phyloP scores from a whole-genome alignment of 495 filamentous ascomycete species.

The Penicillium taxi region DNA sequence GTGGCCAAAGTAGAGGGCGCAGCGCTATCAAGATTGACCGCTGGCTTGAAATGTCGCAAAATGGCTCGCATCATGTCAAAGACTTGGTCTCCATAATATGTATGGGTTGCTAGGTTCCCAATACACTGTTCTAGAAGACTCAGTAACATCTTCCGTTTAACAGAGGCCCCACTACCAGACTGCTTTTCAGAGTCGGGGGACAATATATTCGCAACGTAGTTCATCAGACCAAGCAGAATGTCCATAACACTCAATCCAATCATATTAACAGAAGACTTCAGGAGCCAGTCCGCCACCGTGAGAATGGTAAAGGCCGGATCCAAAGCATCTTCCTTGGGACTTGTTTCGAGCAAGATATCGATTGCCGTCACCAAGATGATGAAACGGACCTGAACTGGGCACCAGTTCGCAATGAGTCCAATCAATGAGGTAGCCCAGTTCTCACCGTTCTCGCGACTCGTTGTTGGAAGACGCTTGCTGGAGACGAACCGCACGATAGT shows the following conservation, averaged over 20 bases:
- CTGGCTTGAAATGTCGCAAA: slow-evolving; percentile 64
- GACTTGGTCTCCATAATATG: slow-evolving; percentile 91
- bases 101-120: slow-evolving; percentile 78
- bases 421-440: slow-evolving; percentile 77
- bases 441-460: slow-evolving; percentile 25
- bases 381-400: slow-evolving; percentile 85
- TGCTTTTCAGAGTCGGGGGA: slow-evolving; percentile 35
- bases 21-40: slow-evolving; percentile 32
- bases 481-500: slow-evolving; percentile 65
- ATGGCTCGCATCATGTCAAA: slow-evolving; percentile 82
- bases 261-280: slow-evolving; percentile 81
- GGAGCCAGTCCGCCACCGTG: slow-evolving; percentile 66
- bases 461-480: slow-evolving; percentile 39
- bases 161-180: slow-evolving; percentile 32
- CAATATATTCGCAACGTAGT: slow-evolving; percentile 68
- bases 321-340: slow-evolving; percentile 56
- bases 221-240: slow-evolving; percentile 70
- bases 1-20: slow-evolving; percentile 30
- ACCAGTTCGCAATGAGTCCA: slow-evolving; percentile 69
- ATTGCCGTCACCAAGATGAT: slow-evolving; percentile 73
- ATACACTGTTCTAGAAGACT: slow-evolving; percentile 65
- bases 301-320: slow-evolving; percentile 63
- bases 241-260: slow-evolving; percentile 94
- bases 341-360: slow-evolving; percentile 59
- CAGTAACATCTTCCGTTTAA: slow-evolving; percentile 48